Conservation (phyloP, 495 filamentous ascomycete species). For the Oidiodendron maius region DNA sequence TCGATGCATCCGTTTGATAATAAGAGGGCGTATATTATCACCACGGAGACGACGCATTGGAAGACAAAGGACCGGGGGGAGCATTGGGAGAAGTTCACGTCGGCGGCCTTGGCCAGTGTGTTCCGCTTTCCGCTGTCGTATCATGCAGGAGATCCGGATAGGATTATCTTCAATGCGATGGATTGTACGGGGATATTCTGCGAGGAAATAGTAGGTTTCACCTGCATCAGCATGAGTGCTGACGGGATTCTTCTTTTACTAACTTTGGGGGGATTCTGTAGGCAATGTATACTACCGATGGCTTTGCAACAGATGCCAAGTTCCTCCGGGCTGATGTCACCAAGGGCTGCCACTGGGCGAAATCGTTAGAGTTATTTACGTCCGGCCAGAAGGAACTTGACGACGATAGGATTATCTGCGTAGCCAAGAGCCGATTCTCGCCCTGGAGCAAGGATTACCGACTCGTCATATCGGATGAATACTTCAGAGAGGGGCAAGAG, state of each 20-base stretch:
- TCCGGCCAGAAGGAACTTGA: conserved; percentile 52
- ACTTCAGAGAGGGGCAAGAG: conserved; percentile 54
- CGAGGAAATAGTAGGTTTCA: conserved; percentile 34
- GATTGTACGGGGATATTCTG: conserved; percentile 55
- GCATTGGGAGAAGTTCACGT: conserved; percentile 69
- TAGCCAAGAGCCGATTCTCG: conserved; percentile 62
- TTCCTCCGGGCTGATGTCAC: conserved; percentile 57
- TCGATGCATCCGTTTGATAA: conserved; percentile 71
- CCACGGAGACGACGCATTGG: conserved; percentile 61
- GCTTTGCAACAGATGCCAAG: conserved; percentile 61
- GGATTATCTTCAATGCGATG: conserved; percentile 74
- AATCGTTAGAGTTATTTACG: conserved; percentile 65
- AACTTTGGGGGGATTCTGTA: conserved; percentile 20
- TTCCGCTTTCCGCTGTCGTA: conserved; percentile 53
- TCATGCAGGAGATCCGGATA: conserved; percentile 73
- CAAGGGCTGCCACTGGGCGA: conserved; percentile 77
- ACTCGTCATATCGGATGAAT: conserved; percentile 73
- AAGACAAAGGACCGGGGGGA: conserved; percentile 74
- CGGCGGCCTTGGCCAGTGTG: conserved; percentile 39
- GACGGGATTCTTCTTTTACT: conserved; percentile 5
- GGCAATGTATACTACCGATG: conserved; percentile 76
- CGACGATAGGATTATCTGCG: conserved; percentile 68
- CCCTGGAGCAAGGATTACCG: conserved; percentile 59
- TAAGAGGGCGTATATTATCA: conserved; percentile 71
- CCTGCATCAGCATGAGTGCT: background rate